Conservation (phyloP, 257 asterid genomes). For the Leonotis leonurus region DNA sequence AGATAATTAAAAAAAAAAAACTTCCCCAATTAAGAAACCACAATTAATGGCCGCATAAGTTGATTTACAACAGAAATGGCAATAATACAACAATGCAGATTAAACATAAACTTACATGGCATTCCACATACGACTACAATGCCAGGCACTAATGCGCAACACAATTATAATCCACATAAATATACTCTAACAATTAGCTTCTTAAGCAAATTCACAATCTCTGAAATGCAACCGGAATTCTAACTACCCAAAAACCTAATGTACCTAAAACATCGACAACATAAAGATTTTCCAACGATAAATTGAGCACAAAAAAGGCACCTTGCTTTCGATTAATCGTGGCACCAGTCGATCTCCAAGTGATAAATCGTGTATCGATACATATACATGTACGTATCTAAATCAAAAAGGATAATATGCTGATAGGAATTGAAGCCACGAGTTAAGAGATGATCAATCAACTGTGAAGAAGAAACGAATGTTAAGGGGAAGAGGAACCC, state of each 20-base stretch:
- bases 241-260: background rate
- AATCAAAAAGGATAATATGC: background rate
- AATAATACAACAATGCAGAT: background rate
- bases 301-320: background rate
- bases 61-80: too few species aligned
- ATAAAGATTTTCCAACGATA: background rate
- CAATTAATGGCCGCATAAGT: too few species aligned
- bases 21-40: too few species aligned
- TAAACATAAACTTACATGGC: background rate
- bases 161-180: background rate
- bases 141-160: background rate
- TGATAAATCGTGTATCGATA: constrained; percentile 15
- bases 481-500: constrained; percentile 47
- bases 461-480: constrained; percentile 20
- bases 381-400: constrained; percentile 3
- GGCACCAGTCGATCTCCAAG: constrained; percentile 29
- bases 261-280: background rate
- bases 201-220: background rate
- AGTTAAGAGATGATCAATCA: constrained; percentile 16
- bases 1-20: background rate
- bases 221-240: background rate
- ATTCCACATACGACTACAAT: background rate
- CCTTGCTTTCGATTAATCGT: constrained; percentile 18
- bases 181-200: background rate
- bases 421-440: background rate